Evolutionary conservation across 139 green algal species (phyloP), one percentile per base, ranked within the genome.

Genomic region (Micractinium sp.): DNA sequence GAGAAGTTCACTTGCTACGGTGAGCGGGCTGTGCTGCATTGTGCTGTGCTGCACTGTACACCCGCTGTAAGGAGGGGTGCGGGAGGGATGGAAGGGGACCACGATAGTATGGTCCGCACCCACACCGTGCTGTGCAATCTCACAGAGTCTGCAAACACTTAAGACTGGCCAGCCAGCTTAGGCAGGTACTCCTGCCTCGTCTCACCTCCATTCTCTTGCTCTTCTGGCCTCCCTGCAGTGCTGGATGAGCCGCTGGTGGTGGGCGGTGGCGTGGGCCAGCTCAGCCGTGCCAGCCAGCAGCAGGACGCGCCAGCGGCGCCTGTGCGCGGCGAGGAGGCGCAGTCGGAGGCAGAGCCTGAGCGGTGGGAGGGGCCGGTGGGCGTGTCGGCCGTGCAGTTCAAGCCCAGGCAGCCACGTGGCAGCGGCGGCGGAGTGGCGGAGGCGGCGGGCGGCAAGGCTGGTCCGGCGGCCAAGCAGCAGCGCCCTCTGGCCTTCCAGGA

Each of bases 201-300:
- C 23, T 22, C 31, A 1, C 31, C n/a, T 23, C 36, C 75, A 56
- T 33, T 0, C 35, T 16, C 3, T 18, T 39, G n/a, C 77, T 23
- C 20, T 35, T 33, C 35, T 25, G 22, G 1, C 14, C 23, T 9
- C 77, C 38, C 38, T 82, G 77, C 77, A 82, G 78, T 83, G 16
- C 91, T 95, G 69, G 93, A 95, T 67, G 89, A 95, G 86, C 87
- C 89, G 27, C 60, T 95, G n/a, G 31, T 91, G 4, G 91, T 95
- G 67, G 93, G 93, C 19, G 91, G 93, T 39, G 93, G 93, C 38
- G 90, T 89, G 29, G 79, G 29, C 36, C 90, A 92, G 79, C 86
- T 90, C 47, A 56, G 41, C 18, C 7, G 22, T 16, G 35, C 15
- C 31, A 63, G 63, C 29, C 61, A 86, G 76, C 41, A 67, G 47